These are phyloP conservation scores for Phanerodontia chrysosporium DNA, from an alignment of 768 basidiomycete species.

Conservation along the genomic window DNA sequence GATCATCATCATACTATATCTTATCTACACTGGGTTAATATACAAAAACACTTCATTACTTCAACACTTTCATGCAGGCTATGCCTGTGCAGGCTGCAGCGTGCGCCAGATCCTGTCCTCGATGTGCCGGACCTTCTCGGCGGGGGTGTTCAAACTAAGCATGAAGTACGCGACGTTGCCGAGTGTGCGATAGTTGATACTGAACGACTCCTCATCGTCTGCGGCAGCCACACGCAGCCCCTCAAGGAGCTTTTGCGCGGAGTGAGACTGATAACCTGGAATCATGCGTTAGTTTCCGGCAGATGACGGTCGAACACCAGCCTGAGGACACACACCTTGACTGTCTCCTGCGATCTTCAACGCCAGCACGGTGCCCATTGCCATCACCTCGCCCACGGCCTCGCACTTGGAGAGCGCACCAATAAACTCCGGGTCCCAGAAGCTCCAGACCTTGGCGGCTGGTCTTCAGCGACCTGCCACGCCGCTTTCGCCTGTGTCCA, in stretches of 20 bases:
- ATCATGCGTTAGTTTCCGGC: not conserved
- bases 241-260: constrained; percentile 59
- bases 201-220: constrained; percentile 45
- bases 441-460: constrained; percentile 61
- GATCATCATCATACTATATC: too few species aligned
- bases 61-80: too few species aligned
- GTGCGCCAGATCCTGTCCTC: constrained; percentile 49
- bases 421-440: constrained; percentile 81
- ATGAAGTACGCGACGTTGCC: constrained; percentile 94
- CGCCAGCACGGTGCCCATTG: constrained; percentile 80
- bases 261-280: constrained; percentile 50
- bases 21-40: too few species aligned
- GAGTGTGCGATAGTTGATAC: constrained; percentile 82
- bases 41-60: too few species aligned
- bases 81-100: not conserved
- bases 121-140: constrained; percentile 48
- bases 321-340: constrained; percentile 40
- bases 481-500: constrained; percentile 58
- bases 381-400: constrained; percentile 73
- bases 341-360: constrained; percentile 62
- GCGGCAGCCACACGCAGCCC: constrained; percentile 37
- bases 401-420: constrained; percentile 50
- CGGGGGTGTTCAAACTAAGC: constrained; percentile 73
- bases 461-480: constrained; percentile 42
- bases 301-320: constrained; percentile 12